These are phyloP conservation scores for Nicotiana tomentosiformis DNA, from an alignment of 257 asterid species.

Conservation along the genomic window DNA sequence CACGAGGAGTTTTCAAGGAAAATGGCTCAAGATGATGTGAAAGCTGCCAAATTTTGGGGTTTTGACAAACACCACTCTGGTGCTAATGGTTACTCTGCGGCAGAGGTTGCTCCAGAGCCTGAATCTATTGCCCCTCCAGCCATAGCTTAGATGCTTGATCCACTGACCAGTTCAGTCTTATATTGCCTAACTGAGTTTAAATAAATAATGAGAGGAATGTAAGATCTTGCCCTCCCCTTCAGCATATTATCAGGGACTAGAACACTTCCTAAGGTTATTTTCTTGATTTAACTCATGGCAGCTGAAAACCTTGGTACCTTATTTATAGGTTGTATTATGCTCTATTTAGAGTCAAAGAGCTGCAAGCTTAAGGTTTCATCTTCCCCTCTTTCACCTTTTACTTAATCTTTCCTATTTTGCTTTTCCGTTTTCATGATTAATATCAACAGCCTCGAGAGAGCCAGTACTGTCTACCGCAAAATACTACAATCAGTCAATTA, in stretches of 20 bases:
- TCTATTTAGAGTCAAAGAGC: neutral
- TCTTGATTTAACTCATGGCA: neutral
- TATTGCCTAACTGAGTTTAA: neutral
- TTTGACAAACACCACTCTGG: slow-evolving; percentile 35
- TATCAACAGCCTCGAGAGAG: neutral
- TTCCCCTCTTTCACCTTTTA: neutral
- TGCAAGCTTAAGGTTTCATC: neutral
- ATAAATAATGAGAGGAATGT: slow-evolving; percentile 4
- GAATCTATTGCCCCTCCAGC: slow-evolving; percentile 37
- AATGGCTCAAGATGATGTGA: slow-evolving; percentile 80
- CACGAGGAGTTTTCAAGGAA: slow-evolving; percentile 83
- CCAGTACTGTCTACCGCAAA: no score
- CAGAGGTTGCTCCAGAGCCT: slow-evolving; percentile 74
- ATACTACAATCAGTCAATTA: no score
- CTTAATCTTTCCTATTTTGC: no score
- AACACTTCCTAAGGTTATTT: neutral
- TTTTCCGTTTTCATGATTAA: neutral
- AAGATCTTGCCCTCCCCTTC: neutral
- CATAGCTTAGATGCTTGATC: neutral
- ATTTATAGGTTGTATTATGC: neutral
- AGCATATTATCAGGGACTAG: neutral
- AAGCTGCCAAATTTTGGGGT: slow-evolving; percentile 70
- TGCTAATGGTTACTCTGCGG: slow-evolving; percentile 31
- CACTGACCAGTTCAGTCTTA: neutral
- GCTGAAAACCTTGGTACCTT: neutral